Percentiles rank a stretch among this genome's conserved stretches.
phyloP scores from a whole-genome alignment of 176 grass and related monocot genomes.

The Aegilops speltoides region DNA sequence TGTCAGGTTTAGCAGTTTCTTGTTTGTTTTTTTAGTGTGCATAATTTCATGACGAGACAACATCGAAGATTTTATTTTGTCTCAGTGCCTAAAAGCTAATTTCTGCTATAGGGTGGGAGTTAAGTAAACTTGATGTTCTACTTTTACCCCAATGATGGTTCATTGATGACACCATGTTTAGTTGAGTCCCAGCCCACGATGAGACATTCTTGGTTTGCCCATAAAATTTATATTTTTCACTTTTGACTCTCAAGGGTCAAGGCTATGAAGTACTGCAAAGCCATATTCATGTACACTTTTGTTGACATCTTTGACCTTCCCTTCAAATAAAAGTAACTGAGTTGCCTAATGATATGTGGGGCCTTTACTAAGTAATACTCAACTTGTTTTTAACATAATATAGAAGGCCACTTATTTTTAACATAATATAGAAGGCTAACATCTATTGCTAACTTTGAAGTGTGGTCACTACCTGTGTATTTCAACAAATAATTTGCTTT shows the following conservation, averaged over 20 bases:
- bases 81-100: not conserved
- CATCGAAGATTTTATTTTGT: not conserved
- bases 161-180: not conserved
- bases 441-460: constrained; percentile 13
- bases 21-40: not conserved
- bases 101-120: not conserved
- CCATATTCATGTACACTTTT: not conserved
- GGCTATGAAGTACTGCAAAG: constrained; percentile 10
- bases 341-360: not conserved
- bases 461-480: not conserved
- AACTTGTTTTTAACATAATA: not conserved
- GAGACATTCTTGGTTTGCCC: not conserved
- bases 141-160: not conserved
- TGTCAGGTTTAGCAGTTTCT: not conserved
- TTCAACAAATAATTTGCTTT: not conserved
- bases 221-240: not conserved
- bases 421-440: not conserved
- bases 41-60: not conserved
- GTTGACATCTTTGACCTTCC: not conserved
- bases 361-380: not conserved
- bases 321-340: not conserved
- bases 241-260: too few relatives aligned
- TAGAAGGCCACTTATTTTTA: not conserved
- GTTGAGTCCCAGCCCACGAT: not conserved
- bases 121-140: constrained; percentile 7